Evolutionary conservation across 1,284 basidiomycete genomes (phyloP), one percentile per base, ranked within the genome.

Genomic region (Fomes fomentarius): DNA sequence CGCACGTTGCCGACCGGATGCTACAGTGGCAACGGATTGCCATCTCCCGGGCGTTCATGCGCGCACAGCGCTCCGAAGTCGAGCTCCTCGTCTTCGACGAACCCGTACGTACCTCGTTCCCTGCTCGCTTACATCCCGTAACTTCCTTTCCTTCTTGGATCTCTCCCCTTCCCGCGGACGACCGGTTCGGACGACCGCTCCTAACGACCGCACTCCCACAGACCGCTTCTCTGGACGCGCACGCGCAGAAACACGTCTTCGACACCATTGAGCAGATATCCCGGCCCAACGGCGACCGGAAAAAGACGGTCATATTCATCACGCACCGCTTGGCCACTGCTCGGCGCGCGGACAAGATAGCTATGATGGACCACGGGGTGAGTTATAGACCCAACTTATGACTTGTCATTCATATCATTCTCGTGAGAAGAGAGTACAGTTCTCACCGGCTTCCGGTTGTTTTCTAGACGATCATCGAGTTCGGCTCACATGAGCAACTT

Each of bases 21-120:
- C n/a, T 34, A 12, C 71, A 94, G 87, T 94, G 91, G 91, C 91
- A 94, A 74, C 79, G 89, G 63, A 80, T 94, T 57, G 91, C 91
- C 12, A 80, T 94, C 41, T 86, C 91, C 45, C 81, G 91, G 47
- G 88, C 91, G 17, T 93, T 94, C 65, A 91, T 93, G 87, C 78
- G 90, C 57, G 84, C 89, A 28, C 76, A 77, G 60, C 80, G 85
- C 62, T 82, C 88, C n/a, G 82, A 85, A 60, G 82, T 89, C 21
- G 86, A 93, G 69, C 74, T 94, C 12, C 74, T 94, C 34, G 73
- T 94, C 40, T 88, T 94, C 66, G 92, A 94, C 68, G 88, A 91
- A 71, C 87, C 88, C 47, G 88, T 86, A 71, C 64, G 82, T 75
- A 22, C 42, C 37, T 39, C 41, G 24, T 28, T 25, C 12, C 17